These are phyloP conservation scores for Endocalyx cinctus DNA, from an alignment of 2,329 filamentous ascomycete genomes.

Conservation along the genomic window DNA sequence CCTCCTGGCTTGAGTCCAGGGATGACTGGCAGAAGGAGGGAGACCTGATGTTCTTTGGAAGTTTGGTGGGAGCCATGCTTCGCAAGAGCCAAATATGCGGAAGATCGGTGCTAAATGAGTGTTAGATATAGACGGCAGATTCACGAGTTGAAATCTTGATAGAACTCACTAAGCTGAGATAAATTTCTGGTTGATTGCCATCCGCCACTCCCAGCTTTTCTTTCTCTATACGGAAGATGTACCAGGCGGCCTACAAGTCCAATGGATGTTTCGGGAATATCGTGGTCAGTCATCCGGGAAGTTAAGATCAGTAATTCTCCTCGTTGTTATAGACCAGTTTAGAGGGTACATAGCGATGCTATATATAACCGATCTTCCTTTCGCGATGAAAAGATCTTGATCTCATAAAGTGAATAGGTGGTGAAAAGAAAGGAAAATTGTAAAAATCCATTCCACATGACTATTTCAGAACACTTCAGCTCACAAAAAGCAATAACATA, in stretches of 20 bases:
- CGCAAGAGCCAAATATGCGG: slow-evolving; percentile 16
- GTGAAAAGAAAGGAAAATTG: no score
- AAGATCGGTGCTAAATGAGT: slow-evolving; percentile 26
- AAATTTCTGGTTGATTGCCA: slow-evolving; percentile 24
- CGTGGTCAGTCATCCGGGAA: slow-evolving; percentile 29
- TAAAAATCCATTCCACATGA: no score
- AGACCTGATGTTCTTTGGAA: no score
- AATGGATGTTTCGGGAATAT: slow-evolving; percentile 22
- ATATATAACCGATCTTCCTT: slow-evolving; percentile 7
- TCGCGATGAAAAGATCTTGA: no score
- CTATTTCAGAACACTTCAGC: no score
- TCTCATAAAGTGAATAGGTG: no score
- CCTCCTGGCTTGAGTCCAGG: slow-evolving; percentile 6
- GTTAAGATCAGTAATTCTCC: slow-evolving; percentile 17
- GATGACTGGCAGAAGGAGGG: not conserved
- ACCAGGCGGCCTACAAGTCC: slow-evolving; percentile 27
- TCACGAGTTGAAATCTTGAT: not conserved
- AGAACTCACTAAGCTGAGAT: slow-evolving; percentile 17
- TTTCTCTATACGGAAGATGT: slow-evolving; percentile 18
- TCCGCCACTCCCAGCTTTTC: slow-evolving; percentile 22
- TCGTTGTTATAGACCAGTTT: slow-evolving; percentile 14
- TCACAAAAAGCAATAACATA: no score
- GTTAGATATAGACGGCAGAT: slow-evolving; percentile 14
- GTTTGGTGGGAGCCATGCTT: slow-evolving; percentile 20
- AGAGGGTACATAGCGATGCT: slow-evolving; percentile 22